These are phyloP conservation scores for Colletotrichum sp. DNA, from an alignment of 2,329 filamentous ascomycete genomes.

Conservation along the genomic window DNA sequence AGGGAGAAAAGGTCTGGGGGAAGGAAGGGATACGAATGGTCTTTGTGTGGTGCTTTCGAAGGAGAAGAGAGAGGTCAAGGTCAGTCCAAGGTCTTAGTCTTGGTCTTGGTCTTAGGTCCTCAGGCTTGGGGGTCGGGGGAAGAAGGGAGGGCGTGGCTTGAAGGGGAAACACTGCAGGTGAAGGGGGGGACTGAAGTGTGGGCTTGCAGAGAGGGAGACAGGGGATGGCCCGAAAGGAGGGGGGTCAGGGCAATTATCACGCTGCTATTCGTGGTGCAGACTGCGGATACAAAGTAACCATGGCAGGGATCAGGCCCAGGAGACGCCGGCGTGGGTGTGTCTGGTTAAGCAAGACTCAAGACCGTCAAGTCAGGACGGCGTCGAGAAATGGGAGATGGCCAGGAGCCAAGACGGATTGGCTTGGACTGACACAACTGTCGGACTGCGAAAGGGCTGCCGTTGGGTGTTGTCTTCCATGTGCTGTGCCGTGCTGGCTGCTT, in stretches of 20 bases:
- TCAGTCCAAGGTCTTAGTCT: not conserved
- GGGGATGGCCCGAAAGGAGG: slow-evolving; percentile 7
- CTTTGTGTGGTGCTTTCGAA: slow-evolving; percentile 16
- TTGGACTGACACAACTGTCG: not conserved
- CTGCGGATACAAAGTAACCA: slow-evolving; percentile 19
- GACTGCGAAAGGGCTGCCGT: not conserved
- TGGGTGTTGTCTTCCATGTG: not conserved
- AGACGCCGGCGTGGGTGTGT: not conserved
- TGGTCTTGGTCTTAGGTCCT: not conserved
- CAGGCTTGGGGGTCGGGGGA: not conserved
- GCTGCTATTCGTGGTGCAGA: slow-evolving; percentile 18
- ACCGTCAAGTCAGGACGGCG: not conserved
- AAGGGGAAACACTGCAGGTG: slow-evolving; percentile 18
- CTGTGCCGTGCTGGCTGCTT: not conserved
- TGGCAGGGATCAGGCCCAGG: slow-evolving; percentile 4
- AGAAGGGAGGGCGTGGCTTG: slow-evolving; percentile 12
- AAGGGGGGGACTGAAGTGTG: not conserved
- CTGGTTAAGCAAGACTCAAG: not conserved
- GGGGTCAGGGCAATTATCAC: slow-evolving; percentile 16
- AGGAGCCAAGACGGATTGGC: not conserved
- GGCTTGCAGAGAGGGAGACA: not conserved
- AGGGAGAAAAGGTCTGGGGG: slow-evolving; percentile 3
- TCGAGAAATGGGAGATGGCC: not conserved
- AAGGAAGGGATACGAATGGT: slow-evolving; percentile 10
- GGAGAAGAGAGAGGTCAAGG: not conserved